phyloP scores from a whole-genome alignment of 2,329 filamentous ascomycete genomes.

The Trichoderma sp. region DNA sequence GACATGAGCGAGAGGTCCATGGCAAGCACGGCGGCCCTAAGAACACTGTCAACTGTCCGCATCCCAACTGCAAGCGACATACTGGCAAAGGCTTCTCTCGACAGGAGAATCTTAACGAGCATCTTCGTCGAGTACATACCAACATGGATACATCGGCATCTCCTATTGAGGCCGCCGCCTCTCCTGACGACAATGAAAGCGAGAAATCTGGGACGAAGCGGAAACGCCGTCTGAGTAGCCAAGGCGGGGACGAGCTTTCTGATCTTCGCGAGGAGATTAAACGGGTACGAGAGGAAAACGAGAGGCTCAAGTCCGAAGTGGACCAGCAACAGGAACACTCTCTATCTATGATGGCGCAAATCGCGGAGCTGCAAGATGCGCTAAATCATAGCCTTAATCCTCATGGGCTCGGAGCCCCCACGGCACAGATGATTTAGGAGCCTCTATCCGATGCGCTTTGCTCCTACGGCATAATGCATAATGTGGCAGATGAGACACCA shows the following conservation, averaged over 20 bases:
- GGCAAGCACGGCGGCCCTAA: constrained; percentile 86
- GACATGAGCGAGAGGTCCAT: constrained; percentile 93
- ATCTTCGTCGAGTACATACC: constrained; percentile 85
- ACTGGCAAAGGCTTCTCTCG: constrained; percentile 87
- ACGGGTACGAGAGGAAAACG: constrained; percentile 65
- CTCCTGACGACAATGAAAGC: constrained; percentile 51
- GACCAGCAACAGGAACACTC: constrained; percentile 52
- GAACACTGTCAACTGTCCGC: constrained; percentile 83
- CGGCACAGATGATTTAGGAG: constrained; percentile 45
- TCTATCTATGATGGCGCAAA: constrained; percentile 52
- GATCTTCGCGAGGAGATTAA: constrained; percentile 67
- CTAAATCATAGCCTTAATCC: constrained; percentile 41
- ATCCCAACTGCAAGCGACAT: constrained; percentile 84
- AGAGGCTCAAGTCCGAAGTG: constrained; percentile 56
- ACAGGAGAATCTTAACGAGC: constrained; percentile 91
- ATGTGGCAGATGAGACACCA: neutral
- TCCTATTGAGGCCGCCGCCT: constrained; percentile 39
- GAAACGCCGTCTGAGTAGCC: constrained; percentile 44
- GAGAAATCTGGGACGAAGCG: constrained; percentile 51
- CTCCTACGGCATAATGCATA: neutral
- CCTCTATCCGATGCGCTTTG: constrained; percentile 12
- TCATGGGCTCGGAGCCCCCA: constrained; percentile 41
- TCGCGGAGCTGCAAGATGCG: constrained; percentile 49
- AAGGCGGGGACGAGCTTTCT: constrained; percentile 48
- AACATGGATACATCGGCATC: constrained; percentile 43